Base-by-base conservation (phyloP, 164 flowering plant genomes). In the Protea cynaroides region DNA sequence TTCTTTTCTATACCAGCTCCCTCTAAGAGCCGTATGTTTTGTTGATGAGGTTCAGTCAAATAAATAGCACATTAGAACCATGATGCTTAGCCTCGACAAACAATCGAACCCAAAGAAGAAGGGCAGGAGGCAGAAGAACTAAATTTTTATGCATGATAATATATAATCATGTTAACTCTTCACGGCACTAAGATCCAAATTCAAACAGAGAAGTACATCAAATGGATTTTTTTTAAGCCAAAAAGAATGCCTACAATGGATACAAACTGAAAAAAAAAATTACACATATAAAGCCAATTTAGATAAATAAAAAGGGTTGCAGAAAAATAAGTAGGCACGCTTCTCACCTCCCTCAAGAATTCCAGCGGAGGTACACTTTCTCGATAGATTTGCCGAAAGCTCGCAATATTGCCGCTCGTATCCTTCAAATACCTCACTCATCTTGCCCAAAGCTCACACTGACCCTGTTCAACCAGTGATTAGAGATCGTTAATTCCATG, bases 401-500 rank as follows among this genome's bases (percentile, higher is more conserved):
- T 70, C 73, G 44, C 73, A 70, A 21, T 70, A 70, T 49, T 70
- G 73, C 22, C 73, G 69, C 54, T 70, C 73, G 23, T 65, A 70
- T 14, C 69, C 65, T 36, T 70, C 73, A 54, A 70, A 70, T 13
- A 65, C 68, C 61, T 70, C 69, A 56, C 73, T 70, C 73, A 70
- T 70, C 25, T n/a, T 58, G 61, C 55, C 60, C 49, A 13, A 21
- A 14, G 23, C 25, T 59, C 25, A 8, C 22, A 19, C 58, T 8
- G 23, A 54, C 29, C 56, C 23, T 51, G 55, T 51, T 54, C 29
- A 54, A 22, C 23, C 24, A 24, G 25, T 12, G n/a, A 25, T 25
- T 34, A 24, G 11, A 54, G 29, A 54, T 24, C 8, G 4, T 54
- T 54, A 54, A 24, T 14, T 6, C 4, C 23, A 11, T 9, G 8